Percentiles rank a stretch among this genome's conserved stretches.
phyloP scores from a whole-genome alignment of 768 basidiomycete genomes.

The Macrolepiota fuliginosa region DNA sequence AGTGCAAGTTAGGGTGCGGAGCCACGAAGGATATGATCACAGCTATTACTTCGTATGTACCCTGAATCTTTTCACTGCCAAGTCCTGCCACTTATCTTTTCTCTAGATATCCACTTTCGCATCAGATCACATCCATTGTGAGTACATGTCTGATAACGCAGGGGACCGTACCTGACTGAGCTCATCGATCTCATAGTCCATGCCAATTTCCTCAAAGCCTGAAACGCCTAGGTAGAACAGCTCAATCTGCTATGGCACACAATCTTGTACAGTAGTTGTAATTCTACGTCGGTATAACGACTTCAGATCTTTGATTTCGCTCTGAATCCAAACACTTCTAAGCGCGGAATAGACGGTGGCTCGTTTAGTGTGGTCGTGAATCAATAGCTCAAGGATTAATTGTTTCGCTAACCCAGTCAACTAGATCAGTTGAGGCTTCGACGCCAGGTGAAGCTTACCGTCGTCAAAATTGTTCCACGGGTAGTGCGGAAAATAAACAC shows the following conservation, averaged over 20 bases:
- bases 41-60: constrained; percentile 78
- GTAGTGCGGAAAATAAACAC: constrained; percentile 50
- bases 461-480: constrained; percentile 57
- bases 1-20: constrained; percentile 72
- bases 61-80: not conserved
- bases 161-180: constrained; percentile 11
- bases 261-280: constrained; percentile 14
- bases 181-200: constrained; percentile 54
- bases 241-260: not conserved
- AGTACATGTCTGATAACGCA: constrained; percentile 26
- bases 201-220: constrained; percentile 83
- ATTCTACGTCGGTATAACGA: constrained; percentile 59
- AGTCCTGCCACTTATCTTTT: not conserved
- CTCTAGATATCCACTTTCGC: constrained; percentile 85
- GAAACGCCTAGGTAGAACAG: constrained; percentile 7
- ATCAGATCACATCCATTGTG: constrained; percentile 86
- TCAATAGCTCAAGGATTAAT: constrained; percentile 60
- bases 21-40: constrained; percentile 85
- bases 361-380: constrained; percentile 53
- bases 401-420: constrained; percentile 42
- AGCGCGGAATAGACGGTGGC: constrained; percentile 65
- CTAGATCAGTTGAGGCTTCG: not conserved
- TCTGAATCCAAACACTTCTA: constrained; percentile 62
- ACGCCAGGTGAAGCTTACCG: constrained; percentile 41
- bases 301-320: constrained; percentile 60